Evolutionary conservation across 2,329 filamentous ascomycete species (phyloP).

Genomic region (Coniochaeta ligniaria): DNA sequence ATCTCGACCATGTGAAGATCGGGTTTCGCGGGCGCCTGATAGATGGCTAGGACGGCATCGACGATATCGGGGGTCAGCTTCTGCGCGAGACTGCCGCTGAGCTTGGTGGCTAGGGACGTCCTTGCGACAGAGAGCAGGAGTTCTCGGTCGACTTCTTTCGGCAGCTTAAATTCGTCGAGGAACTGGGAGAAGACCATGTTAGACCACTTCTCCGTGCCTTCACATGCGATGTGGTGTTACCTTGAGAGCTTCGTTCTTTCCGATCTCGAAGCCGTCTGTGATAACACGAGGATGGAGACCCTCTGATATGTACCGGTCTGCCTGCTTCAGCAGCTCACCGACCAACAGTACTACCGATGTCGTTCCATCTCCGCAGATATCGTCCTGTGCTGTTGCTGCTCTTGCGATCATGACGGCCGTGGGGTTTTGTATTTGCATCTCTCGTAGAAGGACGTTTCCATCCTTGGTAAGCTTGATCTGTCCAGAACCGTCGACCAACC

Average conservation of each 20-base stretch:
- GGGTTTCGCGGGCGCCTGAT: slow-evolving; percentile 81
- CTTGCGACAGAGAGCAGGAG: slow-evolving; percentile 87
- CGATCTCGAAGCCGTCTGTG: slow-evolving; percentile 95
- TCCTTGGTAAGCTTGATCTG: slow-evolving; percentile 99
- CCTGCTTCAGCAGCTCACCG: slow-evolving; percentile 95
- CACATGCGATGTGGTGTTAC: slow-evolving; percentile 21
- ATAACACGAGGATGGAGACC: slow-evolving; percentile 96
- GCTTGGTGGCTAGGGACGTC: slow-evolving; percentile 91
- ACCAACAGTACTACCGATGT: slow-evolving; percentile 94
- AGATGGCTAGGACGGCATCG: slow-evolving; percentile 91
- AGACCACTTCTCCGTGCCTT: background rate
- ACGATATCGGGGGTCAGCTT: slow-evolving; percentile 93
- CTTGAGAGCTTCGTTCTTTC: slow-evolving; percentile 87
- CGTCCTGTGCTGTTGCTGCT: slow-evolving; percentile 94
- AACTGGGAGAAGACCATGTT: slow-evolving; percentile 48
- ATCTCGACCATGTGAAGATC: slow-evolving; percentile 99
- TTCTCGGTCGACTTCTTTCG: slow-evolving; percentile 84
- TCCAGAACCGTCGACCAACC: slow-evolving; percentile 64
- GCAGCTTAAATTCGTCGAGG: slow-evolving; percentile 87
- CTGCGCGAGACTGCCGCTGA: slow-evolving; percentile 81
- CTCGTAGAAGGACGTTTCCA: slow-evolving; percentile 75
- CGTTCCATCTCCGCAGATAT: slow-evolving; percentile 96
- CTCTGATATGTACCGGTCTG: slow-evolving; percentile 90
- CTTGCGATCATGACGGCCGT: slow-evolving; percentile 80
- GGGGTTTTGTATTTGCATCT: slow-evolving; percentile 96